Evolutionary conservation across 345 rosid genomes (phyloP), one percentile per base, ranked within the genome.

Genomic region (Eucalyptus sideroxylon): DNA sequence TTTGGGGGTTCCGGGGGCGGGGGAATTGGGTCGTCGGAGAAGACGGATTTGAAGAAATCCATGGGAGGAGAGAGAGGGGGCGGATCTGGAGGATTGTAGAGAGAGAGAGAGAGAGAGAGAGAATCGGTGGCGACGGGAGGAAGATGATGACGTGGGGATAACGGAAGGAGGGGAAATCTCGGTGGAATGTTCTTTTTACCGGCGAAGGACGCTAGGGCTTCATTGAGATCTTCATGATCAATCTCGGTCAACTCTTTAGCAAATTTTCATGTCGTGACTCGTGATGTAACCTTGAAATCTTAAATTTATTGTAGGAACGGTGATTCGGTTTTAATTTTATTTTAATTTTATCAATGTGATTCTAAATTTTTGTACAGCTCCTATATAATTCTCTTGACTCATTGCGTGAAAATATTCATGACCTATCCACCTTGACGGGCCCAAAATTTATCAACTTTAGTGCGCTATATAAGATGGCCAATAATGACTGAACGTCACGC

Each of bases 41-140:
- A 92, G 50, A 94, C 95, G 40, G 98, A 93, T 89, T 94, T 94
- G 93, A 96, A 94, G 95, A 97, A 95, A 94, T 97, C 91, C 99
- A 97, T 97, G 7, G 86, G 50, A 56, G 82, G 72, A 45, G 80
- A 69, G 89, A 77, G 62, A 88, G 83, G n/a, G 86, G 30, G 5
- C 42, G 49, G 86, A 47, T 56, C 42, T 37, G 69, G 65, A 34
- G 67, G 44, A 31, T 11, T 26, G 26, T 24, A 37, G 45, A 10
- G 83, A 37, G 27, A 37, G 45, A 9, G 82, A 72, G 10, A 31
- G 40, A 37, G 42, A 34, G 24, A 69, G 26, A 37, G 45, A 10
- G 83, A 77, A 34, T 34, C 81, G 44, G 81, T 69, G 81, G 81
- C 81, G 81, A 69, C 81, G 44, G 81, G 81, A 34, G 42, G 44